phyloP scores from a whole-genome alignment of 108 stramenopile species.

The Discostella pseudostelligera region DNA sequence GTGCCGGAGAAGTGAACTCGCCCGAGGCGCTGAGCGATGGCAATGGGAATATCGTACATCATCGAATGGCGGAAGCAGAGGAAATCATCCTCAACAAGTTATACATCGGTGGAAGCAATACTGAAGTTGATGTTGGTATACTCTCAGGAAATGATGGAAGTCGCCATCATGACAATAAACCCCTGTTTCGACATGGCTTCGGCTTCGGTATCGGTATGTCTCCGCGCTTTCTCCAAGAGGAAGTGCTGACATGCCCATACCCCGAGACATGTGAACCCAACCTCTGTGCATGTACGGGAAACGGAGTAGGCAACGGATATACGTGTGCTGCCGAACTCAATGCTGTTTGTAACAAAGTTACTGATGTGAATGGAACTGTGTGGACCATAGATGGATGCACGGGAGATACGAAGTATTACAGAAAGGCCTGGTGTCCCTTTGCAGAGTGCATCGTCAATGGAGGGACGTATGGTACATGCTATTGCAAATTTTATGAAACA shows the following conservation, averaged over 20 bases:
- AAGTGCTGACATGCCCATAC: conserved; percentile 5
- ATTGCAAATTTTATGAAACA: background rate
- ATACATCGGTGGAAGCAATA: background rate
- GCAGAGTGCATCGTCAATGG: conserved; percentile 7
- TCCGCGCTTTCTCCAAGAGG: conserved; percentile 5
- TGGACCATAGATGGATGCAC: conserved; percentile 12
- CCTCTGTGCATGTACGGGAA: conserved; percentile 16
- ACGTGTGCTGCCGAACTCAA: conserved; percentile 16
- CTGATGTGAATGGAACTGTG: background rate
- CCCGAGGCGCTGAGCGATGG: background rate
- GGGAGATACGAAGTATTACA: background rate
- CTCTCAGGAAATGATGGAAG: background rate
- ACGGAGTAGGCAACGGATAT: background rate
- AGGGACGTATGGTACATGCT: conserved; percentile 7
- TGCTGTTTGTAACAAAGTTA: conserved; percentile 18
- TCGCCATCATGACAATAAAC: background rate
- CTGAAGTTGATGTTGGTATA: background rate
- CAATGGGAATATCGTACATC: too few species aligned
- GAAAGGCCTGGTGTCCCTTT: conserved; percentile 13
- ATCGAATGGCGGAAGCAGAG: background rate
- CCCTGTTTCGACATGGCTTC: background rate
- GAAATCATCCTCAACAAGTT: too few species aligned
- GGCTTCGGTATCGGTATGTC: background rate
- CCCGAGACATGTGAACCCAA: conserved; percentile 24
- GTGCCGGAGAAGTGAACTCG: background rate